Evolutionary conservation across 2,329 filamentous ascomycete genomes (phyloP).

Genomic region (Onygenales sp.): DNA sequence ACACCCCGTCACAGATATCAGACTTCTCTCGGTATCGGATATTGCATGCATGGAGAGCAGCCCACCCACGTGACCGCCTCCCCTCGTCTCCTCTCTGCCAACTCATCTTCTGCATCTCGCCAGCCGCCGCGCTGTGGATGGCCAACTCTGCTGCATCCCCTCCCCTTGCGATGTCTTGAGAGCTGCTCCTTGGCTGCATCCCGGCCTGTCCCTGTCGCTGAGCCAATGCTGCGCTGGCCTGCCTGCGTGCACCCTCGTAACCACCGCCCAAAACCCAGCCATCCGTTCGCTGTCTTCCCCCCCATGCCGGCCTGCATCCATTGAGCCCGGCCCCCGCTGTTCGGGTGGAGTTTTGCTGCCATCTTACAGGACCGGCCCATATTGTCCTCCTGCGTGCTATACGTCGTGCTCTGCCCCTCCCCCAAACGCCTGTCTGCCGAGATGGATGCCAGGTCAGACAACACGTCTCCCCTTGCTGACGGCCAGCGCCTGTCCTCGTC

Average conservation of each 20-base stretch:
- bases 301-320: slow-evolving; percentile 1
- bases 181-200: slow-evolving; percentile 7
- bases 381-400: not conserved
- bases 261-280: not conserved
- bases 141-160: not conserved
- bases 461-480: slow-evolving; percentile 16
- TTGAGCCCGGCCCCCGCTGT: not conserved
- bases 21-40: no score
- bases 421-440: slow-evolving; percentile 8
- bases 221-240: slow-evolving; percentile 6
- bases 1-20: no score
- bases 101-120: slow-evolving; percentile 14
- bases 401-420: not conserved
- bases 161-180: not conserved
- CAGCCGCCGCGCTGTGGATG: slow-evolving; percentile 6
- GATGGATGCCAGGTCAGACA: slow-evolving; percentile 27
- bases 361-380: slow-evolving; percentile 3
- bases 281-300: not conserved
- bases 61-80: not conserved
- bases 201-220: slow-evolving; percentile 6
- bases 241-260: slow-evolving; percentile 2
- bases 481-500: slow-evolving; percentile 21
- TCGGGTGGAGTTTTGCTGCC: not conserved
- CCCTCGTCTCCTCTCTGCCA: slow-evolving; percentile 7
- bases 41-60: not conserved